Evolutionary conservation across 495 filamentous ascomycete species (phyloP).

Genomic region (Eremomyces bilateralis): DNA sequence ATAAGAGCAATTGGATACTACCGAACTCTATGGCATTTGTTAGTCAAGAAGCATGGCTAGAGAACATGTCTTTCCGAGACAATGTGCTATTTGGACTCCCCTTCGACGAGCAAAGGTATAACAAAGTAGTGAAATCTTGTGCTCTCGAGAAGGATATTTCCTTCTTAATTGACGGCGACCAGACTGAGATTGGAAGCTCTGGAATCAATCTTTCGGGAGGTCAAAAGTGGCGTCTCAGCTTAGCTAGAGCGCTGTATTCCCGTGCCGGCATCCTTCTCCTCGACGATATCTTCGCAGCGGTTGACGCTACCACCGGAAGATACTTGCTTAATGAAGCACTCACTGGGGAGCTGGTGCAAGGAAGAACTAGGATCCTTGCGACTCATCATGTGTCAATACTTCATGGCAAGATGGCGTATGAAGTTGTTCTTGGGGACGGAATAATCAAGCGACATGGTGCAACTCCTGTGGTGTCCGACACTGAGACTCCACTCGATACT

Average conservation of each 20-base stretch:
- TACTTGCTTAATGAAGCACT: conserved; percentile 58
- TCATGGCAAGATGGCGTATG: conserved; percentile 39
- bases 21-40: conserved; percentile 5
- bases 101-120: conserved; percentile 24
- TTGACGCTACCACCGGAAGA: conserved; percentile 50
- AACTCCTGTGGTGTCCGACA: no score
- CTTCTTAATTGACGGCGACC: conserved; percentile 41
- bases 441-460: conserved; percentile 37
- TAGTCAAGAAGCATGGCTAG: conserved; percentile 28
- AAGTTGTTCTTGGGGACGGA: conserved; percentile 47
- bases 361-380: conserved; percentile 55
- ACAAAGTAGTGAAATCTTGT: conserved; percentile 37
- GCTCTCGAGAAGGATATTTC: conserved; percentile 40
- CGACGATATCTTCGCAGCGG: conserved; percentile 64
- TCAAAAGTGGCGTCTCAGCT: conserved; percentile 61
- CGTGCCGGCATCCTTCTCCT: conserved; percentile 57
- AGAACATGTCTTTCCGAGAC: conserved; percentile 28
- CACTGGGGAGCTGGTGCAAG: conserved; percentile 42
- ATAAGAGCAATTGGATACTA: conserved; percentile 6
- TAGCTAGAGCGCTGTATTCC: conserved; percentile 62
- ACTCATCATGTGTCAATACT: conserved; percentile 64
- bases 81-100: conserved; percentile 36
- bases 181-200: conserved; percentile 49
- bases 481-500: no score
- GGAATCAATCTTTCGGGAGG: conserved; percentile 72